Base-by-base conservation (phyloP, 1,284 basidiomycete genomes). In the Phylloporus sp. region DNA sequence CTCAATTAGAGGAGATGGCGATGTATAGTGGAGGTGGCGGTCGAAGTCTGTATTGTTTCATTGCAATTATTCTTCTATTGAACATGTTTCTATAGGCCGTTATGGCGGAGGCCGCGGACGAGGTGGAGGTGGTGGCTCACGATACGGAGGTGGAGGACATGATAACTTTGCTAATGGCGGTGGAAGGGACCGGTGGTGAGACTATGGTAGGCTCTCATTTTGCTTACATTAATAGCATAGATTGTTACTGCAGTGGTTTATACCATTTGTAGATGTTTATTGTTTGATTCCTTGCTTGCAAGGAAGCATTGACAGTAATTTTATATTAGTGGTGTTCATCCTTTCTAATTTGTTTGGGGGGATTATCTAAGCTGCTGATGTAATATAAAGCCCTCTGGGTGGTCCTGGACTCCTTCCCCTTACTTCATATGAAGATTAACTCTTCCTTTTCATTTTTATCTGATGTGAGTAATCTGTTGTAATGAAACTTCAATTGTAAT, bases 1-100 rank as follows among this genome's bases (percentile, higher is more conserved):
- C 93, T 65, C 95, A 97, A 80, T 86, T 99, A 4, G 93, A 96
- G 80, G 94, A 99, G 83, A 98, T 99, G 95, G 88, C 88, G 4
- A 90, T 90, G 84, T 97, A 91, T 80, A 90, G 94, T 67, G 93
- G 94, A 59, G 88, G 93, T 43, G 89, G 91, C 62, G 89, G 92
- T 70, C 86, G 94, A 77, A 87, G 92, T 92, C 73, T 68, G 87
- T 80, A n/a, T 17, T 49, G 20, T 62, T 58, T 63, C 11, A 43
- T 67, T 58, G 23, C 11, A 27, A 29, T 3, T 2, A 10, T 41
- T 69, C 68, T 67, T 23, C 8, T 49, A 37, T 49, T 68, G 23
- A 74, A 59, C 29, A 29, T 27, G 23, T 63, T 43, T 49, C n/a
- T 67, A 1, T 70, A 91, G 89, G 83, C 71, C 89, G 91, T 27